phyloP scores from a whole-genome alignment of 2,329 filamentous ascomycete species.

The Boeremia exigua region DNA sequence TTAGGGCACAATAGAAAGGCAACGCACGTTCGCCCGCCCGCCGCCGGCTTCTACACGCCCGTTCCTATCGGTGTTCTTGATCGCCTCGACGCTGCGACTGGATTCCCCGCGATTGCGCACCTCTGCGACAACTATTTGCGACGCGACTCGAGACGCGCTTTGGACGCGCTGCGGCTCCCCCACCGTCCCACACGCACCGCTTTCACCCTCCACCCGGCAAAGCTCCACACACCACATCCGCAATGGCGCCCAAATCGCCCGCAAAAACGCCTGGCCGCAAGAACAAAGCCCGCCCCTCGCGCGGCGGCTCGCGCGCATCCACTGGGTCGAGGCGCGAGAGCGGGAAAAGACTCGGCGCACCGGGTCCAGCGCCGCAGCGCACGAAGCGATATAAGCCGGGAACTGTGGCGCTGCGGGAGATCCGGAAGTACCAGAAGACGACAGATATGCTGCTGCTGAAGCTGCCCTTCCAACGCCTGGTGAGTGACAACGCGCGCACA shows the following conservation, averaged over 20 bases:
- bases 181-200: neutral
- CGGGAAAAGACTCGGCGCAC: slow-evolving; percentile 36
- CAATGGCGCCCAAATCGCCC: slow-evolving; percentile 10
- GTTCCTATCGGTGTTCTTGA: neutral
- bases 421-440: slow-evolving; percentile 96
- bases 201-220: neutral
- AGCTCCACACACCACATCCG: neutral
- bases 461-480: slow-evolving; percentile 96
- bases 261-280: slow-evolving; percentile 34
- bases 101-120: neutral
- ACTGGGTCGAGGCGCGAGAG: slow-evolving; percentile 23
- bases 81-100: neutral
- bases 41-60: slow-evolving; percentile 4
- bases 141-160: slow-evolving; percentile 14
- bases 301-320: slow-evolving; percentile 25
- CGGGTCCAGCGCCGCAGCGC: slow-evolving; percentile 41
- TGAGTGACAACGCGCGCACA: slow-evolving; percentile 31
- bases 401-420: slow-evolving; percentile 98
- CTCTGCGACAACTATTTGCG: neutral
- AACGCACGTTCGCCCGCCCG: slow-evolving; percentile 18
- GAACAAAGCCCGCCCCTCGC: slow-evolving; percentile 44
- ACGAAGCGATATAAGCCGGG: slow-evolving; percentile 58
- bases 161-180: slow-evolving; percentile 19
- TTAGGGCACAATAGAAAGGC: slow-evolving; percentile 19
- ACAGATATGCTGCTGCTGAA: slow-evolving; percentile 96